These are phyloP conservation scores for Cryphonectria japonica DNA, from an alignment of 2,329 filamentous ascomycete genomes.

Conservation along the genomic window DNA sequence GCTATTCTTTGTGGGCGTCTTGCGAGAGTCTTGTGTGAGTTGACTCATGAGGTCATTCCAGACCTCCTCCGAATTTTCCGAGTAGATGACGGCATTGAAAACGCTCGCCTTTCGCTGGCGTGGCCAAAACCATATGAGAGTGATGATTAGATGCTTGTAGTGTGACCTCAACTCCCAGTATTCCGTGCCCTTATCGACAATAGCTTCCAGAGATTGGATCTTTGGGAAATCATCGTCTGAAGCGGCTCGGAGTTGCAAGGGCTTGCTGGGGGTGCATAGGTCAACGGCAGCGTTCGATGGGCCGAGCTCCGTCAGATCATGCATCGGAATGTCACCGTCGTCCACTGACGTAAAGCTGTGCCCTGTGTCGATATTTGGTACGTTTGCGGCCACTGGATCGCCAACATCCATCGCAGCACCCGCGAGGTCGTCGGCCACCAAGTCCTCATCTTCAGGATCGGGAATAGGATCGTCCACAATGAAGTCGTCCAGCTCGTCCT, in stretches of 20 bases:
- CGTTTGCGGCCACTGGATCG: neutral
- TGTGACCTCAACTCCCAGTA: conserved; percentile 28
- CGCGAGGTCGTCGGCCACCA: conserved; percentile 8
- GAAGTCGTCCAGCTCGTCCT: conserved; percentile 53
- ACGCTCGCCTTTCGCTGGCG: conserved; percentile 14
- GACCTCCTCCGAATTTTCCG: conserved; percentile 8
- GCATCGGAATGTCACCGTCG: conserved; percentile 16
- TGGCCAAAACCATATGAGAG: conserved; percentile 22
- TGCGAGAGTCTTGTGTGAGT: neutral
- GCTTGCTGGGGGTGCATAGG: conserved; percentile 15
- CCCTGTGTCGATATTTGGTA: neutral
- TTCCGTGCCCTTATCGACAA: conserved; percentile 22
- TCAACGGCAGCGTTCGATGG: neutral
- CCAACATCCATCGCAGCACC: conserved; percentile 30
- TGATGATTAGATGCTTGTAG: conserved; percentile 28
- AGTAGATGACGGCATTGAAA: conserved; percentile 11
- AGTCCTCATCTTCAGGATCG: conserved; percentile 17
- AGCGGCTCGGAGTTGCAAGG: neutral
- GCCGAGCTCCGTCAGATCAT: conserved; percentile 23
- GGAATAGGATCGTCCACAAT: conserved; percentile 47
- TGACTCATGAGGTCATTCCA: conserved; percentile 15
- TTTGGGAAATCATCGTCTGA: neutral
- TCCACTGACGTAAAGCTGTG: conserved; percentile 11
- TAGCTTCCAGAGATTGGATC: conserved; percentile 11
- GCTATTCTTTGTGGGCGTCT: neutral